A percentile compares a stretch with the other conserved stretches of the same genome.
These are phyloP conservation scores for Corallochytrium limacisporum DNA, from an alignment of 78 protist species.

Conservation along the genomic window DNA sequence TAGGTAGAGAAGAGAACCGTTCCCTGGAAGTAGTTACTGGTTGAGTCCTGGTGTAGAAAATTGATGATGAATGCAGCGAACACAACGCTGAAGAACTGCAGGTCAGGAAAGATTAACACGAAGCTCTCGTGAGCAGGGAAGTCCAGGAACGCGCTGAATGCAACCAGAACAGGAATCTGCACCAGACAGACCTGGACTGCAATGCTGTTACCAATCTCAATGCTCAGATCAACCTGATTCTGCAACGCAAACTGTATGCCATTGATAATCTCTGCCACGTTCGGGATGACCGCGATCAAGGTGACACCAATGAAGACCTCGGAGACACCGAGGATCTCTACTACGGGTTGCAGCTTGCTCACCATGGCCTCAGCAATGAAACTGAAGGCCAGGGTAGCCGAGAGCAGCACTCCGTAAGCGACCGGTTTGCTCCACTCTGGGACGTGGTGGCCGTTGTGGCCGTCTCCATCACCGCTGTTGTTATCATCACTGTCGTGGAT, in stretches of 20 bases:
- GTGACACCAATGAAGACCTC: conserved; percentile 59
- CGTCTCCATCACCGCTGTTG: background rate
- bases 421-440: conserved; percentile 39
- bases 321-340: conserved; percentile 35
- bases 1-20: conserved; percentile 32
- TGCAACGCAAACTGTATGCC: conserved; percentile 56
- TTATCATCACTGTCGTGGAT: conserved; percentile 16
- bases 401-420: conserved; percentile 37
- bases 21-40: conserved; percentile 63
- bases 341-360: conserved; percentile 26
- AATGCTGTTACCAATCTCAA: conserved; percentile 61
- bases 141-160: conserved; percentile 20
- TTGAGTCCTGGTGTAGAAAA: conserved; percentile 35
- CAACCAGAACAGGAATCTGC: conserved; percentile 52
- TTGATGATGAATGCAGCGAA: conserved; percentile 39
- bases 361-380: conserved; percentile 39
- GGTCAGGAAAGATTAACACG: conserved; percentile 40
- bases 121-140: background rate
- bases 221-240: conserved; percentile 44
- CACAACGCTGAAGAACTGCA: conserved; percentile 48
- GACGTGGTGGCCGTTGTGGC: conserved; percentile 2
- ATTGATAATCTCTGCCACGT: conserved; percentile 58
- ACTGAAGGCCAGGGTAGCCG: conserved; percentile 36
- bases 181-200: conserved; percentile 52
- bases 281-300: conserved; percentile 54